Evolutionary conservation across 1,284 basidiomycete genomes (phyloP), one percentile per base, ranked within the genome.

Genomic region (Rhodotorula sp.): DNA sequence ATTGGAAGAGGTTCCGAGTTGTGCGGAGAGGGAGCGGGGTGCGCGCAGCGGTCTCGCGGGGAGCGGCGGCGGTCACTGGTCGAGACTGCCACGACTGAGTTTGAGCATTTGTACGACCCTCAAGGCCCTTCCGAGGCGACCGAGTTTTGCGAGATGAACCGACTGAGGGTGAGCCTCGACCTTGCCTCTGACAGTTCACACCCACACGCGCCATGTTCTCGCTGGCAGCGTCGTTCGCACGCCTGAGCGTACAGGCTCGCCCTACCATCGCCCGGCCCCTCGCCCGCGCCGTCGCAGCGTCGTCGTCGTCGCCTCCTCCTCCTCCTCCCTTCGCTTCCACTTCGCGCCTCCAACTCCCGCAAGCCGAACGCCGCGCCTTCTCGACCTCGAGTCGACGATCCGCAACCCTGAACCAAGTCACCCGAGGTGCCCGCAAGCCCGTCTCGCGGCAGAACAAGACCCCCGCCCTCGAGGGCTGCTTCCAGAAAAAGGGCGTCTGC

Each of bases 401-500:
- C 5, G 74, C 77, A 2, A 79, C 79, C 14, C 68, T 79, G 45
- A 76, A 76, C 58, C 79, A 79, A 64, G 79, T 79, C 61, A 78
- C 75, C 7, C 73, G 81, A 62, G 83, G 81, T 19, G 78, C 77
- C 21, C 80, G 82, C 65, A 81, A 81, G 85, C 85, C 77, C 84
- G 85, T 77, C 83, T 84, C 66, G 19, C 80, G 81, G 66, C 83
- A 85, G 68, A 85, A 88, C 28, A 88, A 86, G 78, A 7, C 76
- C 21, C 93, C 93, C 1, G 86, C 94, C 16, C 86, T 97, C 34
- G 84, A 90, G 72, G 84, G 81, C 47, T 89, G 87, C 79, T 90
- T 89, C 18, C 93, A 97, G 83, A 88, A 88, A 78, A 97, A 95
- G 81, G 94, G 91, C 50, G 93, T 97, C 69, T 91, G 92, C 80